Evolutionary conservation across 371 early-diverging fungal genomes (phyloP).

Genomic region (Capillidium rhysosporum): DNA sequence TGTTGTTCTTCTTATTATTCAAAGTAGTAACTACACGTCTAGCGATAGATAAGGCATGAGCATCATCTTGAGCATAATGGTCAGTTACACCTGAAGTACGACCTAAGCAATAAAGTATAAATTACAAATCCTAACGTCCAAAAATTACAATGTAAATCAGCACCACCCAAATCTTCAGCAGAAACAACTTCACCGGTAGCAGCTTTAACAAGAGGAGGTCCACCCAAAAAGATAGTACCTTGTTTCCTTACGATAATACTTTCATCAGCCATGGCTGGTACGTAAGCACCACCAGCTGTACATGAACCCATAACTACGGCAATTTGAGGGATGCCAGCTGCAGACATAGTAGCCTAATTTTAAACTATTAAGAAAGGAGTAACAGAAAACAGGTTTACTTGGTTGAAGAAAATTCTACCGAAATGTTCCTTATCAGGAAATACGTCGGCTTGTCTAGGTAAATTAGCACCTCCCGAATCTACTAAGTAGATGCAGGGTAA

Average conservation of each 20-base stretch:
- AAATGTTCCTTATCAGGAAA: slow-evolving; percentile 97
- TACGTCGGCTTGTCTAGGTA: slow-evolving; percentile 88
- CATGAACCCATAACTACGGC: slow-evolving; percentile 95
- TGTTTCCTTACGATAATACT: slow-evolving; percentile 89
- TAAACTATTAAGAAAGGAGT: background rate
- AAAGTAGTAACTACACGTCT: slow-evolving; percentile 70
- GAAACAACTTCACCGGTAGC: slow-evolving; percentile 92
- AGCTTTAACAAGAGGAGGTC: slow-evolving; percentile 91
- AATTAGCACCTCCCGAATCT: slow-evolving; percentile 93
- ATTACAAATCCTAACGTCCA: background rate
- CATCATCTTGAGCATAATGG: slow-evolving; percentile 80
- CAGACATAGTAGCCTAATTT: slow-evolving; percentile 74
- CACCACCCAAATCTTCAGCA: slow-evolving; percentile 93
- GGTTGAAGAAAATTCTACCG: slow-evolving; percentile 93
- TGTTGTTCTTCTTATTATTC: slow-evolving; percentile 49
- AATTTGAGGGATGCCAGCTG: slow-evolving; percentile 78
- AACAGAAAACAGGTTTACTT: slow-evolving; percentile 16
- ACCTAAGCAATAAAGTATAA: slow-evolving; percentile 13
- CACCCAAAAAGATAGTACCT: slow-evolving; percentile 94
- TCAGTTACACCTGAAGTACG: slow-evolving; percentile 88
- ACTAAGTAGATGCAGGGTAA: slow-evolving; percentile 91
- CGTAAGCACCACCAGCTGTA: slow-evolving; percentile 98
- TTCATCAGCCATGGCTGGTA: slow-evolving; percentile 97
- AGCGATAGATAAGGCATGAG: slow-evolving; percentile 75
- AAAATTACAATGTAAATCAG: slow-evolving; percentile 82